phyloP scores from a whole-genome alignment of 2,329 filamentous ascomycete species.

The Botrytis cinerea region DNA sequence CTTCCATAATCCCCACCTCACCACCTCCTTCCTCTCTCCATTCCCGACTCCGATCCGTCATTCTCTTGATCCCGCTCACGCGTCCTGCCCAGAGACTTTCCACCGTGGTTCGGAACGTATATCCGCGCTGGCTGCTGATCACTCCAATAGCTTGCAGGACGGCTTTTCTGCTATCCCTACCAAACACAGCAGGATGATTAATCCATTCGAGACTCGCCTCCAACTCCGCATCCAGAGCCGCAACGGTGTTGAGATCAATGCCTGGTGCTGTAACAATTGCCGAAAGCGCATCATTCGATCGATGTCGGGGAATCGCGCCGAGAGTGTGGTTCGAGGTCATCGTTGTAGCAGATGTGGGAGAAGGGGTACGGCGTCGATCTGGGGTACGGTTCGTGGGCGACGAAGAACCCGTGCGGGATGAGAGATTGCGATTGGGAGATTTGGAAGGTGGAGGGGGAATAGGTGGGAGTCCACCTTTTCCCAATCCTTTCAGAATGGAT shows the following conservation, averaged over 20 bases:
- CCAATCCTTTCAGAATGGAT: constrained; percentile 91
- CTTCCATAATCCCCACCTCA: constrained; percentile 41
- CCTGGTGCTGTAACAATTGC: constrained; percentile 62
- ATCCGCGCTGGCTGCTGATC: constrained; percentile 90
- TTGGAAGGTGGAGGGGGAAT: constrained; percentile 64
- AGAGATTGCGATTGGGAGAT: constrained; percentile 27
- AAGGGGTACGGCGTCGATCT: constrained; percentile 46
- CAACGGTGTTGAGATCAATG: constrained; percentile 81
- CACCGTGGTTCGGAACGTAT: constrained; percentile 87
- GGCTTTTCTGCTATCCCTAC: constrained; percentile 89
- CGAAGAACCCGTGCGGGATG: constrained; percentile 27
- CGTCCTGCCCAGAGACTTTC: constrained; percentile 88
- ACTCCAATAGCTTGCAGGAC: constrained; percentile 96
- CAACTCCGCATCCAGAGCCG: constrained; percentile 86
- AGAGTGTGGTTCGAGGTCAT: constrained; percentile 36
- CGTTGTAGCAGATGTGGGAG: constrained; percentile 46
- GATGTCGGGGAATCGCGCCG: constrained; percentile 51
- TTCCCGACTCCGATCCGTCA: constrained; percentile 82
- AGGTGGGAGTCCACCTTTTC: constrained; percentile 90
- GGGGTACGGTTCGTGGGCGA: constrained; percentile 39
- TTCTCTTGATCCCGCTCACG: constrained; percentile 74
- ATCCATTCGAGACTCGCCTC: constrained; percentile 96
- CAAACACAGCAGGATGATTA: constrained; percentile 92
- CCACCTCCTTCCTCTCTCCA: constrained; percentile 77
- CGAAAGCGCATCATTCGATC: constrained; percentile 50